Conservation (phyloP, 1,139 yeast species). For the Debaryomyces fabryi region DNA sequence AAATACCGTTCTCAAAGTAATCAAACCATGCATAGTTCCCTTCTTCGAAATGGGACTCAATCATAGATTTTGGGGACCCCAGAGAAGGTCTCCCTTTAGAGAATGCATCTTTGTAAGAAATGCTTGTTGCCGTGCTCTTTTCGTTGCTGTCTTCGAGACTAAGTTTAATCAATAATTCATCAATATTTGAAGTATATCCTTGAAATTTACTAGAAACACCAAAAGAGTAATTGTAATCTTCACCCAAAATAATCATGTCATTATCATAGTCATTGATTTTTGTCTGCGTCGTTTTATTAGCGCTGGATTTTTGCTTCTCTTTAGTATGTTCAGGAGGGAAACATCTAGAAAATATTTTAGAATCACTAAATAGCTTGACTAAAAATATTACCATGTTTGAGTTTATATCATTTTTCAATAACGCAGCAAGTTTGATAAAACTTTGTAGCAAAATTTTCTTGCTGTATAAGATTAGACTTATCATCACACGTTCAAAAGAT, state of each 20-base stretch:
- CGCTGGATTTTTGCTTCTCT: constrained; percentile 27
- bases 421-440: constrained; percentile 32
- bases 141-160: constrained; percentile 8
- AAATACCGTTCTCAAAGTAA: constrained; percentile 29
- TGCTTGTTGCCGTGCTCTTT: constrained; percentile 8
- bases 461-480: constrained; percentile 37
- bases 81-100: background rate
- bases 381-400: constrained; percentile 45
- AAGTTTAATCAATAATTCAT: constrained; percentile 28
- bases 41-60: constrained; percentile 6
- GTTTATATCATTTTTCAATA: constrained; percentile 41
- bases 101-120: constrained; percentile 22
- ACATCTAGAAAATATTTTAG: constrained; percentile 34
- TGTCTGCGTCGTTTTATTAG: constrained; percentile 20
- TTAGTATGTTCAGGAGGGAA: constrained; percentile 21
- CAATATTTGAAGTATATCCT: constrained; percentile 23
- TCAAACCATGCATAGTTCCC: constrained; percentile 35
- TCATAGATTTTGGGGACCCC: background rate
- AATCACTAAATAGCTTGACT: constrained; percentile 43
- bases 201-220: constrained; percentile 44
- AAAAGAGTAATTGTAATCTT: constrained; percentile 40
- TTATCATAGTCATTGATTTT: constrained; percentile 29
- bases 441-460: constrained; percentile 40
- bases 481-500: constrained; percentile 31
- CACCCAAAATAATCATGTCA: constrained; percentile 27